Evolutionary conservation across 441 rosid genomes (phyloP), one percentile per base, ranked within the genome.

Genomic region (Erysimum cheiri): DNA sequence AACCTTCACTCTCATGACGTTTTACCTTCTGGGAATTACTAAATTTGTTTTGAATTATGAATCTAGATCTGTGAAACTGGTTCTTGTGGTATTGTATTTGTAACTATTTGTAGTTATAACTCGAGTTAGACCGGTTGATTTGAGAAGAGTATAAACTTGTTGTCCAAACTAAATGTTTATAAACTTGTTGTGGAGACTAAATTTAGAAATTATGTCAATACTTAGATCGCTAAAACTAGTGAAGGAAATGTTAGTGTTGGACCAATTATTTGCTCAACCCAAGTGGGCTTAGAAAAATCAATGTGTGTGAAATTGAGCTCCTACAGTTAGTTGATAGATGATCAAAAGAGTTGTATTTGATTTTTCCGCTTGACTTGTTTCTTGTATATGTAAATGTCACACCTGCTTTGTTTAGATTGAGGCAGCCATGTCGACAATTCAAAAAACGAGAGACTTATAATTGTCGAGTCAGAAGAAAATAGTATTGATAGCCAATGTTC

Each of bases 21-120:
- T 15, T 33, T 17, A 7, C 7, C 39, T 35, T 37, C 67, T 60
- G 60, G 48, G 65, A 56, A 28, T 47, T 37, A 19, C 35, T 29
- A 37, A 47, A 47, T 26, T 12, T 59, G 19, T 48, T 12, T 19
- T 56, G 36, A 57, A 39, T 31, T 49, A 13, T 58, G 77, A 11
- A 58, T 48, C 43, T 31, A 57, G 39, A 73, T 65, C 71, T 66
- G 26, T 40, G 24, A 10, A 31, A 6, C 60, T 57, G 35, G 13
- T 29, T 26, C 12, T 41, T 56, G 64, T 55, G 29, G 6, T 41
- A n/a, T n/a, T n/a, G n/a, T n/a, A n/a, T n/a, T n/a, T n/a, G 14
- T 31, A 9, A 5, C 4, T 24, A 11, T 39, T 4, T 19, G 22
- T 26, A 36, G 8, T 47, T 35, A 48, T 9, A 11, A 35, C 31